These are phyloP conservation scores for Cicer judaicum DNA, from an alignment of 306 rosid genomes.

Conservation along the genomic window DNA sequence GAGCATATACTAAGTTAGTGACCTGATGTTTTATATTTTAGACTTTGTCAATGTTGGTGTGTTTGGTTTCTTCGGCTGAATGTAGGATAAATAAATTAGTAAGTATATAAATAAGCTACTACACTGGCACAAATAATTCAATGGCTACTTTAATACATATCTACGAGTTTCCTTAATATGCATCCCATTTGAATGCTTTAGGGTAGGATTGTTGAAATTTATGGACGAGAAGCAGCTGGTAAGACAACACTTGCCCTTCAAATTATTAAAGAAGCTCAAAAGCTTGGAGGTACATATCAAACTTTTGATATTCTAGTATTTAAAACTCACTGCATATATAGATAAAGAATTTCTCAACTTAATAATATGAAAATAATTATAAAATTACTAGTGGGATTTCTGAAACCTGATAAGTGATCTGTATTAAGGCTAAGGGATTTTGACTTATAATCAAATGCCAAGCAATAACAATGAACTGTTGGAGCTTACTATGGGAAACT, in stretches of 20 bases:
- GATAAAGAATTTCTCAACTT: constrained; percentile 23
- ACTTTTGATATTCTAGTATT: constrained; percentile 5
- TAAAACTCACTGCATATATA: constrained; percentile 19
- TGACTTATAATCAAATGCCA: too few relatives aligned
- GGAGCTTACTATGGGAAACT: too few relatives aligned
- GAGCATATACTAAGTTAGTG: too few relatives aligned
- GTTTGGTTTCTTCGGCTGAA: background rate
- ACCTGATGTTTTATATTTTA: too few relatives aligned
- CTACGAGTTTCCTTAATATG: constrained; percentile 6
- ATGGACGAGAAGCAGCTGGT: constrained; percentile 89
- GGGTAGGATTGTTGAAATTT: constrained; percentile 93
- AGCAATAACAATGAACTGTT: too few relatives aligned
- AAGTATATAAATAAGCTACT: background rate
- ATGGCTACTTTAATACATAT: background rate
- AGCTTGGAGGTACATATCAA: constrained; percentile 68
- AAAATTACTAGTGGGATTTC: background rate
- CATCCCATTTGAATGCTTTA: constrained; percentile 40
- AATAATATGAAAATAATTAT: background rate
- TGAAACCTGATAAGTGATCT: constrained; percentile 3
- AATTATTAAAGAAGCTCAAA: constrained; percentile 86
- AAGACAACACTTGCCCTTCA: constrained; percentile 92
- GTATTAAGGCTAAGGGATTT: constrained; percentile 2
- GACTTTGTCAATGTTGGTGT: background rate
- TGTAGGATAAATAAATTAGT: background rate
- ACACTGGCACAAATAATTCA: background rate